Base-by-base conservation (phyloP, 441 rosid species). In the Populus hybrid region DNA sequence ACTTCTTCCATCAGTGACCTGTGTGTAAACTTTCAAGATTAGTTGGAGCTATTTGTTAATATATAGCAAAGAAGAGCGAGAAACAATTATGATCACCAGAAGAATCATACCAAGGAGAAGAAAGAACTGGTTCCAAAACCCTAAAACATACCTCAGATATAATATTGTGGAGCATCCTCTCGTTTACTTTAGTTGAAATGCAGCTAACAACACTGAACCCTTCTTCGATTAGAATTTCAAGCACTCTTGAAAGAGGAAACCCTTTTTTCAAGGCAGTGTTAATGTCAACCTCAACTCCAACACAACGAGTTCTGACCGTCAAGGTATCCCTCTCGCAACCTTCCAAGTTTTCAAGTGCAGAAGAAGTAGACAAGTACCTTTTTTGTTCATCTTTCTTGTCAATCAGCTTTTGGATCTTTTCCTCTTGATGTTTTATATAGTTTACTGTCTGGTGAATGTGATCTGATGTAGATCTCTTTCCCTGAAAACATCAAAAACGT, bases 401-500 rank as follows among this genome's bases (percentile, higher is more conserved):
- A 68, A 61, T 78, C 40, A 88, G 77, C 63, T 82, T 78, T 61
- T 80, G 83, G 70, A 86, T 92, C 74, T 81, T 89, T 38, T 73
- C 79, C 75, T 87, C 78, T 28, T 87, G 70, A 61, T 86, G 77
- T 69, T 85, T 86, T 73, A 92, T 88, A 78, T 89, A 92, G 40
- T 85, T 86, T 67, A 76, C 87, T 18, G 95, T 85, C 75, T 86
- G 77, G 7, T 74, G 83, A 79, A 90, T 78, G 69, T 88, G 95
- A 82, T 92, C 97, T 21, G 89, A 81, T 73, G 81, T 77, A 0
- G 95, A 84, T 72, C 92, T 83, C 81, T 86, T 92, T 63, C 93
- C 97, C 95, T 90, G 80, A 26, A 74, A 75, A 30, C 57, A 32
- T 34, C 36, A 34, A 1, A 34, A 34, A 34, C 8, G 1, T 34